Evolutionary conservation across 805 yeast genomes (phyloP).

Genomic region (Pichia californica): DNA sequence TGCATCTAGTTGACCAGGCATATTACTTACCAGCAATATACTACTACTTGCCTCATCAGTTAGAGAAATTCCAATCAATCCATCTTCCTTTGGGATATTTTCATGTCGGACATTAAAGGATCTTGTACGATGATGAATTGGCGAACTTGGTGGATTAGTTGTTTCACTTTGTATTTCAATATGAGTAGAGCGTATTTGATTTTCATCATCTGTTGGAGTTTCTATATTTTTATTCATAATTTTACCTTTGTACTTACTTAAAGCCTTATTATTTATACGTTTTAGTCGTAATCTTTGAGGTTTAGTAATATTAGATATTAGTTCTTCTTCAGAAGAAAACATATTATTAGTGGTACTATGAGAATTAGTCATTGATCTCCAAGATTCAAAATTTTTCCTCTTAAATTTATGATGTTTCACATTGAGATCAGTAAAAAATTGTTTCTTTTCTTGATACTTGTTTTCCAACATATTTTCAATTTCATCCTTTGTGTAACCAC

Average conservation of each 20-base stretch:
- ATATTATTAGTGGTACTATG: neutral
- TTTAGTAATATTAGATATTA: neutral
- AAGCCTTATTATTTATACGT: conserved; percentile 11
- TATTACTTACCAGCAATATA: neutral
- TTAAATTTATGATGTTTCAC: conserved; percentile 26
- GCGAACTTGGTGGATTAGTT: neutral
- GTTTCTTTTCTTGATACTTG: conserved; percentile 22
- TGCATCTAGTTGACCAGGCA: no score
- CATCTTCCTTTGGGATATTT: conserved; percentile 4
- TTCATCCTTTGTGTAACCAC: conserved; percentile 20
- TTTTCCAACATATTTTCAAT: conserved; percentile 26
- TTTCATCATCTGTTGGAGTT: no score
- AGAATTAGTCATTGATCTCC: conserved; percentile 9
- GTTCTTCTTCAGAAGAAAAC: conserved; percentile 6
- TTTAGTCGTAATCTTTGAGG: conserved; percentile 1
- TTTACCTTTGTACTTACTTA: conserved; percentile 15
- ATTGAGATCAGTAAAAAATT: conserved; percentile 22
- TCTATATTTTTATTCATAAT: neutral
- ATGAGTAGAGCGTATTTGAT: no score
- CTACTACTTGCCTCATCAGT: neutral
- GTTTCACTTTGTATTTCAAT: no score
- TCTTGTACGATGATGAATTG: neutral
- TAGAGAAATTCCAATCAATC: neutral
- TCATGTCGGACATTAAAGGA: conserved; percentile 3
- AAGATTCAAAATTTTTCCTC: conserved; percentile 22